Evolutionary conservation across 73 alveolate genomes (phyloP), one percentile per base, ranked within the genome.

Genomic region (Paramecium octaurelia): DNA sequence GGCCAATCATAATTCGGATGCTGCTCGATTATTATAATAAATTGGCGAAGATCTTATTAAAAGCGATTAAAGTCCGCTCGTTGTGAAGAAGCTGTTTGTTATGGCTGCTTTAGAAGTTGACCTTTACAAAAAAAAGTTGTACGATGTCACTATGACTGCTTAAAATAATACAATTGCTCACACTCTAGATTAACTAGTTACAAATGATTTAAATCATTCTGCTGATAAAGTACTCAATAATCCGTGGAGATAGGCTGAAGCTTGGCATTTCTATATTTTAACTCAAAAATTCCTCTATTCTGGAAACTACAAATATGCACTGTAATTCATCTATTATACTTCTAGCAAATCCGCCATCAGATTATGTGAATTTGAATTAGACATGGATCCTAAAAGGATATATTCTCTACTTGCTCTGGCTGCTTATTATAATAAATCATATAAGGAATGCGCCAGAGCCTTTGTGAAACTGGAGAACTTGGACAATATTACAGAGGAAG

Each of bases 211-310:
- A 8, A 40, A 76, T 36, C 90, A 80, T 73, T 83, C 95, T 10
- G 98, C 98, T 89, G 99, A 98, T 88, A 98, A 98, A 88, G 95
- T 96, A 50, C 94, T 98, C 23, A 98, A 97, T 80, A 97, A 97
- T 93, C 99, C 99, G 6, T 97, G 99, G 99, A 96, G 98, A 93
- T 99, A 99, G 8, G 99, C 99, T 10, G 99, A 99, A 95, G 99
- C 99, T 57, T 97, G 96, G 93, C 99, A 99, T 93, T 97, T 98
- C 96, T 99, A 97, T 92, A 96, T 98, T 88, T 93, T 99, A 80
- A 95, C 99, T 54, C 98, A 99, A 88, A 95, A 99, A 84, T 98
- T 98, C 93, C 96, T 99, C 42, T 98, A 98, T 92, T 98, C 96
- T 86, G 99, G 99, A 83, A 97, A 98, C 90, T 97, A 94, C 92